phyloP scores from a whole-genome alignment of 1,284 basidiomycete species.

The Microbotryum saponariae region DNA sequence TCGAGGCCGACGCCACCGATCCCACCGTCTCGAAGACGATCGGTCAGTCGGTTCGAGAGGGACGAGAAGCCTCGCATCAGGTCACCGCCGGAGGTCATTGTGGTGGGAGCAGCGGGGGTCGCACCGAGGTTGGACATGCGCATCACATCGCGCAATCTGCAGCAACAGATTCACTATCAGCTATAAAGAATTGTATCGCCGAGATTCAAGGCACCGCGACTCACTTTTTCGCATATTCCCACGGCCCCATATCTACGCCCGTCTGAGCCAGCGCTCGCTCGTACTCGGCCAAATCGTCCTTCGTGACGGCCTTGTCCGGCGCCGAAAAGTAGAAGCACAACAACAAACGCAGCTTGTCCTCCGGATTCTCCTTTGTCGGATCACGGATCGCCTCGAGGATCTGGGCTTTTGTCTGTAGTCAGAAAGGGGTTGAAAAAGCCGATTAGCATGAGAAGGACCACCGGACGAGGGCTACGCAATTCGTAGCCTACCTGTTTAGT shows the following conservation, averaged over 20 bases:
- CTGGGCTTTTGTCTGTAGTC: slow-evolving; percentile 58
- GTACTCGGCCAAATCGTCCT: slow-evolving; percentile 78
- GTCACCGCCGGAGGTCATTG: slow-evolving; percentile 58
- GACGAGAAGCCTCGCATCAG: slow-evolving; percentile 87
- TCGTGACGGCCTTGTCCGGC: slow-evolving; percentile 66
- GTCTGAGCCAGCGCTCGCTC: slow-evolving; percentile 74
- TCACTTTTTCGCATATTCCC: slow-evolving; percentile 81
- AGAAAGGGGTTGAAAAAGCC: neutral
- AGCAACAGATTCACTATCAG: neutral
- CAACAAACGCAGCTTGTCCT: slow-evolving; percentile 87
- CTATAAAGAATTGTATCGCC: neutral
- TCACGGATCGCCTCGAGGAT: slow-evolving; percentile 75
- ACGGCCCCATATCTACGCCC: slow-evolving; percentile 72
- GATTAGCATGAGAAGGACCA: neutral
- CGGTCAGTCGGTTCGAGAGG: slow-evolving; percentile 82
- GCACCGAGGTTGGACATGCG: slow-evolving; percentile 76
- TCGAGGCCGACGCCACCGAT: slow-evolving; percentile 59
- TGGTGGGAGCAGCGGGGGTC: slow-evolving; percentile 54
- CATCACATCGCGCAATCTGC: slow-evolving; percentile 72
- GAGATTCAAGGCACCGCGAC: slow-evolving; percentile 16
- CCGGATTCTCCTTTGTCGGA: slow-evolving; percentile 53
- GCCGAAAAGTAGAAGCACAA: slow-evolving; percentile 83
- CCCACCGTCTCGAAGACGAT: slow-evolving; percentile 86
- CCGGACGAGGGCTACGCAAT: neutral
- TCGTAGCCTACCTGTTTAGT: slow-evolving; percentile 58